phyloP scores from a whole-genome alignment of 257 asterid species.

The Asclepias syriaca region DNA sequence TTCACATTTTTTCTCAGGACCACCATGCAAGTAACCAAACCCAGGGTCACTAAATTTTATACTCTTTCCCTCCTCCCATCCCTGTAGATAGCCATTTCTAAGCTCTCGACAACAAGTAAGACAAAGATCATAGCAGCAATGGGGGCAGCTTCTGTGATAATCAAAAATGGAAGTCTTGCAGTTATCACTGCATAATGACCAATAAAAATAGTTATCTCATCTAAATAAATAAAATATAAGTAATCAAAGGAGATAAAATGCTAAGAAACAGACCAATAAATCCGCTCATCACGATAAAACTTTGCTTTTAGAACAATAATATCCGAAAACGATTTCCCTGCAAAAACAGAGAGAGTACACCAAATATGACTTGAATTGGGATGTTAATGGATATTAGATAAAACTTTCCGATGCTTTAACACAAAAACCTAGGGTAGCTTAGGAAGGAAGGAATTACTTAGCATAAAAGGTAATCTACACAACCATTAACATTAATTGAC shows the following conservation, averaged over 20 bases:
- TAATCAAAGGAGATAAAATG: not conserved
- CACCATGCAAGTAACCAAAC: slow-evolving; percentile 48
- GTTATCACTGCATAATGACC: slow-evolving; percentile 11
- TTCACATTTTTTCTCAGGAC: not conserved
- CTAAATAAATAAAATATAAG: not conserved
- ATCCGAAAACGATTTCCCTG: not conserved
- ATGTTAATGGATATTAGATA: not conserved
- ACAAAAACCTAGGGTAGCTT: not conserved
- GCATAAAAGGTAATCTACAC: not conserved
- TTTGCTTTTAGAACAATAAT: not conserved
- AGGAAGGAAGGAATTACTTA: no score
- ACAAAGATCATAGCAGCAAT: slow-evolving; percentile 73
- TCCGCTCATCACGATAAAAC: not conserved
- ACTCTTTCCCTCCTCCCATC: slow-evolving; percentile 35
- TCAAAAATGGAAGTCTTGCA: slow-evolving; percentile 5
- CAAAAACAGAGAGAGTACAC: not conserved
- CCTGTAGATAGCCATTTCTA: slow-evolving; percentile 47
- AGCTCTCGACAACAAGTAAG: slow-evolving; percentile 75
- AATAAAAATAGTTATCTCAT: not conserved
- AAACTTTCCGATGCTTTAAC: not conserved
- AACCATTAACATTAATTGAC: not conserved
- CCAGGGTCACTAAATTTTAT: slow-evolving; percentile 25
- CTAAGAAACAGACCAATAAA: not conserved
- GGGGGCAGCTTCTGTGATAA: slow-evolving; percentile 15
- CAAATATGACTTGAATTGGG: not conserved